These are phyloP conservation scores for Vachellia collinsii DNA, from an alignment of 306 rosid species.

Conservation along the genomic window DNA sequence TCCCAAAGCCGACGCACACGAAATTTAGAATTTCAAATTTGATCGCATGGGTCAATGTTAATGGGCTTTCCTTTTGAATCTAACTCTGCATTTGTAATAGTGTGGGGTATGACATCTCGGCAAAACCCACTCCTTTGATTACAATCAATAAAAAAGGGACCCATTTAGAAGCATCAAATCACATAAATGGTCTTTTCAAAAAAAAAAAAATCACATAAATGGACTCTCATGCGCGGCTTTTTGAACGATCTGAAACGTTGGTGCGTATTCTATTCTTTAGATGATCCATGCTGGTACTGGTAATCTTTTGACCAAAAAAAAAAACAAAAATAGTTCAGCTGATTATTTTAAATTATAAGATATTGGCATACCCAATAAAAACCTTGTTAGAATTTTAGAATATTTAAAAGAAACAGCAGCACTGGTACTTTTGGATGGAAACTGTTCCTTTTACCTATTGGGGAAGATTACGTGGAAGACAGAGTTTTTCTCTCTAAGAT, in stretches of 20 bases:
- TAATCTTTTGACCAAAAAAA: background rate
- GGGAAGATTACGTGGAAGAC: background rate
- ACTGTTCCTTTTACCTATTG: background rate
- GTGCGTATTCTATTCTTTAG: background rate
- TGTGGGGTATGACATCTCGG: background rate
- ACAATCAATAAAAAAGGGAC: background rate
- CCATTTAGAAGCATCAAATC: background rate
- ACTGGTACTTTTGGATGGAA: background rate
- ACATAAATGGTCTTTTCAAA: too few relatives aligned
- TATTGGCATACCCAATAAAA: background rate
- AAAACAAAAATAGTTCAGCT: background rate
- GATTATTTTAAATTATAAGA: background rate
- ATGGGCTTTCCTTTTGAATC: background rate
- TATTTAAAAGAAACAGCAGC: background rate
- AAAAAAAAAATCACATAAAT: too few relatives aligned
- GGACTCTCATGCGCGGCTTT: background rate
- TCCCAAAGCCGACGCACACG: background rate
- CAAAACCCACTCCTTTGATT: background rate
- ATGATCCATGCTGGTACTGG: background rate
- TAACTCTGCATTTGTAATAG: background rate
- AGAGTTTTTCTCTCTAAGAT: too few relatives aligned
- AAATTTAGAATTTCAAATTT: background rate
- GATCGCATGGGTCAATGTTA: background rate
- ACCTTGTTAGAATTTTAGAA: background rate
- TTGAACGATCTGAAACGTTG: background rate